A percentile compares a stretch with the other conserved stretches of the same genome.
Evolutionary conservation across 768 basidiomycete species (phyloP).

Genomic region (Leccinum subgranulosum): DNA sequence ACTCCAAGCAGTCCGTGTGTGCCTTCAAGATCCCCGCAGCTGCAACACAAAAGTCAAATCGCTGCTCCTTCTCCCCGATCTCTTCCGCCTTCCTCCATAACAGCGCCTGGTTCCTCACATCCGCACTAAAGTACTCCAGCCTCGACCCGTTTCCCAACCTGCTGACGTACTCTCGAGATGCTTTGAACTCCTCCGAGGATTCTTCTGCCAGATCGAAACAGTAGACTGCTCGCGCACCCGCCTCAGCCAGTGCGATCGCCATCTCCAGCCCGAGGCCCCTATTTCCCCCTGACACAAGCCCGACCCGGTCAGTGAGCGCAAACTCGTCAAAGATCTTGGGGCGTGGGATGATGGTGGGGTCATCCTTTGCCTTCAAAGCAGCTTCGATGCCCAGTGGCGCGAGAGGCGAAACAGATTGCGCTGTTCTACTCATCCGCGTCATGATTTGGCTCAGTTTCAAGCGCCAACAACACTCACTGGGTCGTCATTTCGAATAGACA

Average conservation of each 20-base stretch:
- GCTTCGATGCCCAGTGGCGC: constrained; percentile 63
- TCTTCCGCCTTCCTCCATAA: constrained; percentile 56
- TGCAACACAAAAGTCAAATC: constrained; percentile 75
- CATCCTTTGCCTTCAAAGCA: constrained; percentile 43
- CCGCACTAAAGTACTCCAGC: constrained; percentile 59
- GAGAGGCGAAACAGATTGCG: constrained; percentile 49
- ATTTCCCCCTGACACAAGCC: constrained; percentile 61
- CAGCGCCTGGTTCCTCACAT: constrained; percentile 61
- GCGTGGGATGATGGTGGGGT: constrained; percentile 32
- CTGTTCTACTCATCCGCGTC: constrained; percentile 9
- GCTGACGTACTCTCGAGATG: constrained; percentile 50
- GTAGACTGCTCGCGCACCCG: constrained; percentile 66
- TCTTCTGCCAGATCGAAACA: constrained; percentile 59
- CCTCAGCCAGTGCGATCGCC: constrained; percentile 71
- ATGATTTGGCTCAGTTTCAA: neutral
- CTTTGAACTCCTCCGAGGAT: constrained; percentile 57
- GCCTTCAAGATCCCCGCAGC: constrained; percentile 70
- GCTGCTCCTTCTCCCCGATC: constrained; percentile 63
- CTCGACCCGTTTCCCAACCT: constrained; percentile 41
- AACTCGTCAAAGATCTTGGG: constrained; percentile 62
- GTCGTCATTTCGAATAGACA: constrained; percentile 5
- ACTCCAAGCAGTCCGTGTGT: constrained; percentile 62
- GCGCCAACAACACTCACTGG: constrained; percentile 4
- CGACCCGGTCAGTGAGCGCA: constrained; percentile 54
- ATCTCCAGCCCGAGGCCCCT: constrained; percentile 81